phyloP scores from a whole-genome alignment of 257 asterid genomes.

The Penstemon eatonii region DNA sequence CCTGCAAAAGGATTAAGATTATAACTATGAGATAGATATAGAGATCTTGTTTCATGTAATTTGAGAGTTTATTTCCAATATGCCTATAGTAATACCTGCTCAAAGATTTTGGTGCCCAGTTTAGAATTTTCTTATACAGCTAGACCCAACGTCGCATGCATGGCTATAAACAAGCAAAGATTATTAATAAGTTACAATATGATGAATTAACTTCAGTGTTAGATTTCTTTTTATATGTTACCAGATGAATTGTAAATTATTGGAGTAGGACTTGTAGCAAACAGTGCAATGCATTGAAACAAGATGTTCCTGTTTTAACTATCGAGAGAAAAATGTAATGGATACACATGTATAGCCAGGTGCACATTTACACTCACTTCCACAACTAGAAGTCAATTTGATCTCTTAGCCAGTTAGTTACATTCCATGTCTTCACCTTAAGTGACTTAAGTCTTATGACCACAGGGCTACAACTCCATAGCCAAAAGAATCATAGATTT shows the following conservation, averaged over 20 bases:
- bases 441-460: neutral
- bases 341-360: neutral
- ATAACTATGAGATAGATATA: neutral
- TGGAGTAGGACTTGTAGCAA: conserved; percentile 1
- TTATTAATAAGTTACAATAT: neutral
- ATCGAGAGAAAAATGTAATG: neutral
- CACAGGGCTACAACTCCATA: neutral
- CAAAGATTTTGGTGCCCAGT: conserved; percentile 84
- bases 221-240: too few species aligned
- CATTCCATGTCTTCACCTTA: neutral
- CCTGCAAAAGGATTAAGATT: conserved; percentile 44
- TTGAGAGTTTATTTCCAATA: conserved; percentile 18
- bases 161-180: conserved; percentile 57
- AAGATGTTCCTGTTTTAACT: neutral
- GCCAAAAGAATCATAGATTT: neutral
- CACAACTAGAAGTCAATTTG: neutral
- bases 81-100: conserved; percentile 49
- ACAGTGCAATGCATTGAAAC: too few species aligned
- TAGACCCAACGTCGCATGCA: conserved; percentile 97
- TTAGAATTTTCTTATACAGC: conserved; percentile 74
- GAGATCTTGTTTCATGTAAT: neutral
- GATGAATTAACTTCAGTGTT: too few species aligned
- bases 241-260: too few species aligned
- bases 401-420: neutral
- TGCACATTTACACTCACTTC: neutral